Evolutionary conservation across 1,284 basidiomycete species (phyloP).

Genomic region (Microbotryum saponariae): DNA sequence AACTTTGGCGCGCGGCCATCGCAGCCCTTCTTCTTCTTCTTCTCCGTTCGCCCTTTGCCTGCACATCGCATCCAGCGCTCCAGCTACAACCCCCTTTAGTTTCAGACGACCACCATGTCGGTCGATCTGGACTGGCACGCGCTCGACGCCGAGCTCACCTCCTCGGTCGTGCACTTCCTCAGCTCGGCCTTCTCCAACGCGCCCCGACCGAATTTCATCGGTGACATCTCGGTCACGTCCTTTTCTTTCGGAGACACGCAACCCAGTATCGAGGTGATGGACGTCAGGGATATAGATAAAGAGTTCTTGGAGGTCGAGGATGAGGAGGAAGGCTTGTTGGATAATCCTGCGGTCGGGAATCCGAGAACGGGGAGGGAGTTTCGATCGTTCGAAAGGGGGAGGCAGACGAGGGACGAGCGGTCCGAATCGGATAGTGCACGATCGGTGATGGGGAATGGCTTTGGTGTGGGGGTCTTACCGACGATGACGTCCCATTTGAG

Average conservation of each 20-base stretch:
- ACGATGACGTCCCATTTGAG: no score
- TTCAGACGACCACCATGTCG: conserved; percentile 39
- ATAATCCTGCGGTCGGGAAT: conserved; percentile 29
- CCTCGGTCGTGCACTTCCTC: conserved; percentile 63
- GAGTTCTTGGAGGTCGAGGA: conserved; percentile 83
- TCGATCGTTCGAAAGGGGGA: background rate
- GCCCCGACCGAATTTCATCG: conserved; percentile 80
- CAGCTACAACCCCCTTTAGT: no score
- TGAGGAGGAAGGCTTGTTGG: conserved; percentile 46
- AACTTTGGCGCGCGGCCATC: no score
- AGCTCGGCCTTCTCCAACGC: conserved; percentile 67
- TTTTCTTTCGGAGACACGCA: conserved; percentile 76
- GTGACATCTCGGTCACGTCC: conserved; percentile 73
- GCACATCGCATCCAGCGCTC: no score
- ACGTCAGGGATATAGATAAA: conserved; percentile 85
- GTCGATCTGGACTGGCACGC: conserved; percentile 52
- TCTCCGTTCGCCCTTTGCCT: no score
- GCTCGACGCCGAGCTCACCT: conserved; percentile 60
- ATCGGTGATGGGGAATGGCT: no score
- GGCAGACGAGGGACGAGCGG: background rate
- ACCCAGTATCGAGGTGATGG: conserved; percentile 82
- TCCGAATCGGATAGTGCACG: no score
- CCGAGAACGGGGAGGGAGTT: conserved; percentile 34
- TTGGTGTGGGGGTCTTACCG: no score
- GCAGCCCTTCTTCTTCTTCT: no score